Base-by-base conservation (phyloP, 2,329 filamentous ascomycete genomes). In the Sarocladium oryzae region DNA sequence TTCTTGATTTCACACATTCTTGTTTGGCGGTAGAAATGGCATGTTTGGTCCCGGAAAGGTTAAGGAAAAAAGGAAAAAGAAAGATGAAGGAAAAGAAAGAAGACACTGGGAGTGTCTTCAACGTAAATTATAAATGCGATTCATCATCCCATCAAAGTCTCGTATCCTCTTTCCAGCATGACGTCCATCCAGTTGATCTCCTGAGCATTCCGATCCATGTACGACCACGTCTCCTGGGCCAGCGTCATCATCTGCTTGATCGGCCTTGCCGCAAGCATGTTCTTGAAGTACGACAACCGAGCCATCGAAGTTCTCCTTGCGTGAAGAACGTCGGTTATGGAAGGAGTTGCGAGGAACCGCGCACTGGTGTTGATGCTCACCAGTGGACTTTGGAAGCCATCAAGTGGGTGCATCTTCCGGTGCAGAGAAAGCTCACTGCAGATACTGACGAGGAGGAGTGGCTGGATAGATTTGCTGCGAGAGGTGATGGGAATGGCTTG, bases 131-230 rank as follows among this genome's bases (percentile, higher is more conserved):
- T 21, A 13, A 21, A 13, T 4, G 8, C 18, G 36, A 6, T 26
- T 26, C n/a, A 6, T 38, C 38, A 51, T 2, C 26, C 66, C 69
- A 55, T 61, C 49, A 61, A 46, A 7, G 60, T 62, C 51, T 62
- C 60, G 18, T 56, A 72, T 60, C 50, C 56, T 36, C 57, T 56
- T 10, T 60, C 56, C 49, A 60, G 57, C 58, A 60, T 60, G 1
- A 76, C 65, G 55, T 75, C 70, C 53, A 75, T 66, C 73, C 72
- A 75, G 54, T 74, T 72, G 5, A 63, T 61, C 10, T 72, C 51
- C 65, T 62, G 54, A 64, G 60, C 11, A 20, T 26, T 43, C 16
- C 40, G 5, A 26, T 43, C 40, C 40, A 43, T 43, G 23, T 43
- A 43, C 33, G 66, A 59, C 71, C 71, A 74, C 2, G 69, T 69